phyloP scores from a whole-genome alignment of 1,284 basidiomycete species.

The Vanrija sp. region DNA sequence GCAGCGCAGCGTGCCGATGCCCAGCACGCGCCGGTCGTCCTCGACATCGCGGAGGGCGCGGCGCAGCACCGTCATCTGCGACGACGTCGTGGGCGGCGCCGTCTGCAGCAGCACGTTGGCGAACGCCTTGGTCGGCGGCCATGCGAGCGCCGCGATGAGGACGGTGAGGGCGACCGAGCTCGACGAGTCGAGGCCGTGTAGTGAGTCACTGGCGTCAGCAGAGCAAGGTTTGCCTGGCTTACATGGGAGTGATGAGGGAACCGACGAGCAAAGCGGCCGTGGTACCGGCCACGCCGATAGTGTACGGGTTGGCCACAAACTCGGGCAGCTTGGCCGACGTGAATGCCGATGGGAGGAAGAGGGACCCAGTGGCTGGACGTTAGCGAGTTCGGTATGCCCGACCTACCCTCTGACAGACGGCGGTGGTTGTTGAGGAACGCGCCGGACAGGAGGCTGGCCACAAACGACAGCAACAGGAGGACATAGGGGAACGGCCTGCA shows the following conservation, averaged over 20 bases:
- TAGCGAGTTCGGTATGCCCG: neutral
- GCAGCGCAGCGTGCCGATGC: slow-evolving; percentile 35
- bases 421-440: slow-evolving; percentile 62
- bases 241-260: slow-evolving; percentile 53
- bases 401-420: slow-evolving; percentile 64
- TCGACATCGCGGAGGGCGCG: slow-evolving; percentile 70
- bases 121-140: slow-evolving; percentile 69
- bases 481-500: slow-evolving; percentile 55
- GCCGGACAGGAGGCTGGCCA: slow-evolving; percentile 51
- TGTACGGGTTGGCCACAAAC: slow-evolving; percentile 50
- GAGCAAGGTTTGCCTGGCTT: slow-evolving; percentile 35
- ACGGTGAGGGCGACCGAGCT: slow-evolving; percentile 69
- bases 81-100: slow-evolving; percentile 60
- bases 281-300: slow-evolving; percentile 45
- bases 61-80: slow-evolving; percentile 71
- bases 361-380: slow-evolving; percentile 34
- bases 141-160: slow-evolving; percentile 74
- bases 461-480: slow-evolving; percentile 56
- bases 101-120: slow-evolving; percentile 83
- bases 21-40: slow-evolving; percentile 38
- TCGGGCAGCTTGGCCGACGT: slow-evolving; percentile 12
- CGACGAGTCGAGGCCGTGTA: slow-evolving; percentile 66
- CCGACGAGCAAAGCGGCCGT: slow-evolving; percentile 47
- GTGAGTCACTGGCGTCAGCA: slow-evolving; percentile 40
- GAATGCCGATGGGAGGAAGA: slow-evolving; percentile 32